Evolutionary conservation across 2,329 filamentous ascomycete species (phyloP), one percentile per base, ranked within the genome.

Genomic region (Colletotrichum karsti): DNA sequence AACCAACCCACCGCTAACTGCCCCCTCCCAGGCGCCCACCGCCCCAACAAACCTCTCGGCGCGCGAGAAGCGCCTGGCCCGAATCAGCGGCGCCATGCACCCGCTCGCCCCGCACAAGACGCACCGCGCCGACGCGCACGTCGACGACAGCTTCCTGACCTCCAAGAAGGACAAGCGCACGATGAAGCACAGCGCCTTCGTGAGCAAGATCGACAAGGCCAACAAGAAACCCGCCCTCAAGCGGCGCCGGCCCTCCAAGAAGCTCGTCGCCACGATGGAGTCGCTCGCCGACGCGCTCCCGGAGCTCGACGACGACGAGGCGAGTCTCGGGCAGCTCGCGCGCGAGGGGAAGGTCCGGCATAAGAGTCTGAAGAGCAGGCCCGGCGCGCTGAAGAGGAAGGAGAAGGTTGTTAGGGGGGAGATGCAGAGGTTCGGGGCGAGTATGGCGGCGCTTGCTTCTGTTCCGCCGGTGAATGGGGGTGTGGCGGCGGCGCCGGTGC

Each of bases 111-210:
- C 87, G 56, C 80, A 83, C 76, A 86, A 85, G 74, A 81, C 83
- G 12, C 85, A 86, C 77, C 87, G 85, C 58, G 75, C 81, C 54
- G 81, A 85, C 73, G 84, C 87, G 72, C 76, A 81, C 53, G 83
- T 86, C 13, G 79, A 83, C 50, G 86, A 90, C 76, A 70, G 77
- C 68, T 95, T 95, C 79, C 83, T 90, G 69, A 87, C 90, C 61
- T 90, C 87, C 70, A 98, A 98, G 81, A 91, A 88, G 76, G 93
- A 97, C 83, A 97, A 95, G 83, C 92, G 91, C 24, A 83, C 86
- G 35, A 93, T 97, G 74, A 95, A 94, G 77, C 93, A 93, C 84
- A 92, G 92, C 0, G 82, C 90, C 13, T 94, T 98, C 71, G 84
- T 97, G 28, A 91, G 90, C 20, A 92, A 91, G 70, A 92, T 97